phyloP scores from a whole-genome alignment of 495 filamentous ascomycete species.

The Daldinia decipiens region DNA sequence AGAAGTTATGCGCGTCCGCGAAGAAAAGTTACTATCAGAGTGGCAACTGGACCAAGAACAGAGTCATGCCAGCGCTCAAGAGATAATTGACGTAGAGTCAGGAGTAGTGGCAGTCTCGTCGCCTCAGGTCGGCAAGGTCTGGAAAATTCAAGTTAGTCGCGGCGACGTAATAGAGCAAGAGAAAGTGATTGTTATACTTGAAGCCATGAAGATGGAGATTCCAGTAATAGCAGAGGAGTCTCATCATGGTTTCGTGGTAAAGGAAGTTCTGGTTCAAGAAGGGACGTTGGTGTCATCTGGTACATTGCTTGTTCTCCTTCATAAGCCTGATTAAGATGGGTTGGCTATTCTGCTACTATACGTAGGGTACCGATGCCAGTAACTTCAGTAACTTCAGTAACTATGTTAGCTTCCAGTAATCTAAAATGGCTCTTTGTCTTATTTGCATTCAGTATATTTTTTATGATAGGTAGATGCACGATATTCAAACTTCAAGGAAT shows the following conservation, averaged over 20 bases:
- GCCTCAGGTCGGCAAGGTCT: slow-evolving; percentile 63
- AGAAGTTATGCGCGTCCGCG: slow-evolving; percentile 55
- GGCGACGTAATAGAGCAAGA: slow-evolving; percentile 52
- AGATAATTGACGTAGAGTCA: neutral
- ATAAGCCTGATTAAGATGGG: slow-evolving; percentile 51
- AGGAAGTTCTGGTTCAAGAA: slow-evolving; percentile 30
- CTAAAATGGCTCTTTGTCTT: too few species aligned
- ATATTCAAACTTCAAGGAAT: too few species aligned
- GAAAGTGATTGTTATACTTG: slow-evolving; percentile 56
- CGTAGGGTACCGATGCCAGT: too few species aligned
- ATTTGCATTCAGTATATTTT: too few species aligned
- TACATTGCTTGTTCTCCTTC: slow-evolving; percentile 38
- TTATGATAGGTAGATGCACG: too few species aligned
- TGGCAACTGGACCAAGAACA: slow-evolving; percentile 59
- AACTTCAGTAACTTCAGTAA: too few species aligned
- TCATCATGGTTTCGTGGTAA: slow-evolving; percentile 26
- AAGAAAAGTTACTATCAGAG: slow-evolving; percentile 51
- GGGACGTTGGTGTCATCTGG: slow-evolving; percentile 31
- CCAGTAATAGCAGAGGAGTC: slow-evolving; percentile 21
- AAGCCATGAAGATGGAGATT: slow-evolving; percentile 69
- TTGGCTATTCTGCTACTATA: too few species aligned
- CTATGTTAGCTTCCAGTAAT: too few species aligned
- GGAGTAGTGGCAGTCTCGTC: slow-evolving; percentile 52
- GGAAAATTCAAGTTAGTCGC: slow-evolving; percentile 63
- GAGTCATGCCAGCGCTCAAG: slow-evolving; percentile 36